These are phyloP conservation scores for Cicer chorassanicum DNA, from an alignment of 306 rosid genomes.

Conservation along the genomic window DNA sequence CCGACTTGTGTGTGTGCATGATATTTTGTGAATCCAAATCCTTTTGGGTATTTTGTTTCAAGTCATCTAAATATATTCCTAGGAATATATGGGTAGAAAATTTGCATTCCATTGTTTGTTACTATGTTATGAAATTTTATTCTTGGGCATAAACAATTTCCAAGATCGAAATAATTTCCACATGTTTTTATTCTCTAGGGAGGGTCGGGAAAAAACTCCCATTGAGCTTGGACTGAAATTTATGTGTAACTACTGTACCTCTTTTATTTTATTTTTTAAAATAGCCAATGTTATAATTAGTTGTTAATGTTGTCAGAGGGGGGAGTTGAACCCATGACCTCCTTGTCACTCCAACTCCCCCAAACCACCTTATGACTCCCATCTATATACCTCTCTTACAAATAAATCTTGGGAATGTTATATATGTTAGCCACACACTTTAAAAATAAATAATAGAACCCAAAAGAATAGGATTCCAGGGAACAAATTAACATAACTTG, in stretches of 20 bases:
- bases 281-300: too few relatives aligned
- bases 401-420: neutral
- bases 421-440: neutral
- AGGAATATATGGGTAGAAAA: neutral
- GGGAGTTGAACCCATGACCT: too few relatives aligned
- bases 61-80: neutral
- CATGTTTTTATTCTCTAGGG: neutral
- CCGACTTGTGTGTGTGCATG: neutral
- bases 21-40: conserved; percentile 14
- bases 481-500: neutral
- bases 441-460: neutral
- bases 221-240: neutral
- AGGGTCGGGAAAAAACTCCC: neutral
- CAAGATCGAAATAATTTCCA: neutral
- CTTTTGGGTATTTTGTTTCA: neutral
- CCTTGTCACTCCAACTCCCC: too few relatives aligned
- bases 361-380: too few relatives aligned
- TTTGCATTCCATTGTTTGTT: neutral
- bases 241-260: neutral
- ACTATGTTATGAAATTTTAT: neutral
- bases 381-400: neutral
- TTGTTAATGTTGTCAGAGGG: too few relatives aligned
- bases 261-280: too few relatives aligned
- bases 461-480: neutral
- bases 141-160: neutral